Evolutionary conservation across 1,284 basidiomycete species (phyloP).

Genomic region (Austropuccinia psidii): DNA sequence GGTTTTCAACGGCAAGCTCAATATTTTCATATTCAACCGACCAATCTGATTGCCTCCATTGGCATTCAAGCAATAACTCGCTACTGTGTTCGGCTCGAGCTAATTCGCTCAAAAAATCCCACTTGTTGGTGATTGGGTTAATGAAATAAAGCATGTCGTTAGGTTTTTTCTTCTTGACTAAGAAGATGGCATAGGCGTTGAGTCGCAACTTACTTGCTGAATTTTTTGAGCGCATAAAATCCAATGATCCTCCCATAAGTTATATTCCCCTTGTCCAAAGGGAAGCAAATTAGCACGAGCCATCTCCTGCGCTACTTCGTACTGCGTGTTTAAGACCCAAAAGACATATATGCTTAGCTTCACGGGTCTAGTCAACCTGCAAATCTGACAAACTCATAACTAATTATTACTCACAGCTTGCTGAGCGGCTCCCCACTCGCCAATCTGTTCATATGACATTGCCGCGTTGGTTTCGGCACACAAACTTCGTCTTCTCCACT

Average conservation of each 20-base stretch:
- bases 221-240: conserved; percentile 90
- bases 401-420: conserved; percentile 50
- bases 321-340: conserved; percentile 46
- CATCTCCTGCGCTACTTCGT: conserved; percentile 84
- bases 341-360: background rate
- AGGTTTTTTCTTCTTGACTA: too few species aligned
- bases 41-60: conserved; percentile 95
- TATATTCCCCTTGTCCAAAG: conserved; percentile 93
- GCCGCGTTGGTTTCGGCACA: conserved; percentile 87
- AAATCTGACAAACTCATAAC: background rate
- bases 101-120: conserved; percentile 91
- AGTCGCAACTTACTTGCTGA: conserved; percentile 57
- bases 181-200: background rate
- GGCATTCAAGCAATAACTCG: conserved; percentile 86
- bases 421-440: conserved; percentile 91
- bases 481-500: conserved; percentile 82
- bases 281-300: conserved; percentile 74
- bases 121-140: too few species aligned
- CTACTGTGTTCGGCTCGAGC: conserved; percentile 84
- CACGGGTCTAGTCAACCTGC: too few species aligned
- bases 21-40: conserved; percentile 64
- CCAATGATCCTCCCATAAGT: conserved; percentile 99
- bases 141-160: background rate
- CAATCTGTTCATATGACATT: conserved; percentile 90
- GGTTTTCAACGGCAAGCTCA: conserved; percentile 70